These are phyloP conservation scores for Escovopsis weberi DNA, from an alignment of 2,329 filamentous ascomycete genomes.

Conservation along the genomic window DNA sequence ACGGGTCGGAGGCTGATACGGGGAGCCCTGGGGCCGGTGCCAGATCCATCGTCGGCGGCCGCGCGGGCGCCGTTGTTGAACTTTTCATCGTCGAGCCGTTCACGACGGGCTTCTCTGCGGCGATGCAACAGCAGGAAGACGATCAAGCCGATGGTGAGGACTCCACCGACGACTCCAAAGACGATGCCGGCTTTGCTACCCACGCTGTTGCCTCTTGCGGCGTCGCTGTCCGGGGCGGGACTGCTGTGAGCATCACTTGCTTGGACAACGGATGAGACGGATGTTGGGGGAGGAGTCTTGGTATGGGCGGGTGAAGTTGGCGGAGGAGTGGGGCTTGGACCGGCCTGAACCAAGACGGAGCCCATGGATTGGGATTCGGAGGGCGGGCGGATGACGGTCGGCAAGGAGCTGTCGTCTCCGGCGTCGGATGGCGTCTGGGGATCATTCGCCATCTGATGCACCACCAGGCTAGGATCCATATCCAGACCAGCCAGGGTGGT, in stretches of 20 bases:
- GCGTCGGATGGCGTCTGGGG: conserved; percentile 4
- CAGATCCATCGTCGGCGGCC: conserved; percentile 4
- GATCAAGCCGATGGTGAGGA: conserved; percentile 52
- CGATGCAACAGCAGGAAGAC: conserved; percentile 57
- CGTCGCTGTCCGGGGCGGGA: conserved; percentile 2
- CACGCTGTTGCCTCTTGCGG: conserved; percentile 12
- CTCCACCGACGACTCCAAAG: conserved; percentile 59
- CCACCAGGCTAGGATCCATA: conserved; percentile 5
- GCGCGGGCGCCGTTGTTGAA: conserved; percentile 20
- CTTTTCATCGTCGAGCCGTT: conserved; percentile 52
- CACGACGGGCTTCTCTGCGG: conserved; percentile 44
- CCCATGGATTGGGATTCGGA: conserved; percentile 10
- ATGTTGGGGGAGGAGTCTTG: conserved; percentile 7
- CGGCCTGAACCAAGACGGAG: conserved; percentile 17
- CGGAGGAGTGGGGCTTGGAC: conserved; percentile 6
- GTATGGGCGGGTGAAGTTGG: conserved; percentile 4
- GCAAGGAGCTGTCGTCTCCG: background rate
- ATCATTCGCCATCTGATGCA: conserved; percentile 7
- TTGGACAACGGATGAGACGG: conserved; percentile 8
- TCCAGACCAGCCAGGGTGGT: conserved; percentile 16
- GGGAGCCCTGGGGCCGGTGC: conserved; percentile 43
- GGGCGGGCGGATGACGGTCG: conserved; percentile 4
- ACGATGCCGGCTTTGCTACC: conserved; percentile 66
- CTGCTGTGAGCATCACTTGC: conserved; percentile 10
- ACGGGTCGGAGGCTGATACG: conserved; percentile 73